Conservation (phyloP, 805 yeast species). For the Spencermartinsiella europaea region DNA sequence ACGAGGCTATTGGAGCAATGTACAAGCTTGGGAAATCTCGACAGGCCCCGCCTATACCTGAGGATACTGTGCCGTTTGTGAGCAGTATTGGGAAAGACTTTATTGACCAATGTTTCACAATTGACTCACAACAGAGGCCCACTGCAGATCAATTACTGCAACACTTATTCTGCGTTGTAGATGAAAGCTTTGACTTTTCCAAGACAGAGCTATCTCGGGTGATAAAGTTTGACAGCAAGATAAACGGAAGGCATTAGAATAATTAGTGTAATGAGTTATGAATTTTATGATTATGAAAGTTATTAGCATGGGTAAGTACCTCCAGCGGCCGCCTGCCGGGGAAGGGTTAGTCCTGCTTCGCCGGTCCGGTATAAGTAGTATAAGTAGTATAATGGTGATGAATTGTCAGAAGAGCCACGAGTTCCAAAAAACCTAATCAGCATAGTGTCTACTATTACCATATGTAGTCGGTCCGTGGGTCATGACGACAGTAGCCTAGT, state of each 20-base stretch:
- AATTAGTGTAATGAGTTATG: constrained; percentile 1
- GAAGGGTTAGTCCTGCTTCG: not conserved
- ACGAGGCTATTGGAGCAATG: constrained; percentile 92
- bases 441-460: too few relatives aligned
- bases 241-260: not conserved
- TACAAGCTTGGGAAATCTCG: constrained; percentile 79
- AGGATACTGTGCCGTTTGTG: constrained; percentile 66
- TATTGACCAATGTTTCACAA: constrained; percentile 64
- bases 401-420: too few relatives aligned
- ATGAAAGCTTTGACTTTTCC: constrained; percentile 43
- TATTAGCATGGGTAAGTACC: not conserved
- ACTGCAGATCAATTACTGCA: constrained; percentile 64
- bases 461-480: too few relatives aligned
- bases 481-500: too few relatives aligned
- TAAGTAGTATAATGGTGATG: too few relatives aligned
- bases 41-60: constrained; percentile 93
- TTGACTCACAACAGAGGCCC: constrained; percentile 79
- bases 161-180: constrained; percentile 47
- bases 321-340: not conserved
- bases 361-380: too few relatives aligned
- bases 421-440: too few relatives aligned
- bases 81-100: constrained; percentile 64
- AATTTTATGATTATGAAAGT: not conserved
- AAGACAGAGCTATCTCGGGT: constrained; percentile 51
- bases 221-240: constrained; percentile 36